Percentiles rank a stretch among this genome's conserved stretches.
Conservation (phyloP, 1,139 yeast genomes). For the Pichia sp. region DNA sequence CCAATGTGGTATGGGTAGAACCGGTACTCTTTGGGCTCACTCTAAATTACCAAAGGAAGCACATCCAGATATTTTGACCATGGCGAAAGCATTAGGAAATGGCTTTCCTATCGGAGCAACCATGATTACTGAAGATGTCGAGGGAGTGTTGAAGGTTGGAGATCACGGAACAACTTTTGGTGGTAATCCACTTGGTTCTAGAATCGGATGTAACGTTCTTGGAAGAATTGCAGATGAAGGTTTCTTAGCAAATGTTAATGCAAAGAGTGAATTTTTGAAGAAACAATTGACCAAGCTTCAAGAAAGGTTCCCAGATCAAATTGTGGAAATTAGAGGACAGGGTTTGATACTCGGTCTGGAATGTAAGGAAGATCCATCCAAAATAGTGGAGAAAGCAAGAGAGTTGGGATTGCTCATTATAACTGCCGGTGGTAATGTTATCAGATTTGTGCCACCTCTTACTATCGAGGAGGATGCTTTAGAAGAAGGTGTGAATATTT, state of each 20-base stretch:
- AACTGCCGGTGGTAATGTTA: constrained; percentile 86
- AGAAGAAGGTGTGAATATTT: constrained; percentile 60
- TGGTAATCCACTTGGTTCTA: constrained; percentile 89
- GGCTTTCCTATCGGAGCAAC: constrained; percentile 99
- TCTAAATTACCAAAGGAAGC: constrained; percentile 62
- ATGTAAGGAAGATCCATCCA: constrained; percentile 59
- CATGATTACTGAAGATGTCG: constrained; percentile 74
- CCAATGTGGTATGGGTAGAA: constrained; percentile 93
- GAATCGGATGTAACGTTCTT: constrained; percentile 72
- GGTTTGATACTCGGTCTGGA: constrained; percentile 85
- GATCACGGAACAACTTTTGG: constrained; percentile 99
- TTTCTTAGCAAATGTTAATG: constrained; percentile 52
- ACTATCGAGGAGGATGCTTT: constrained; percentile 68
- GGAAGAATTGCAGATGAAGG: constrained; percentile 53
- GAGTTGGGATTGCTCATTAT: constrained; percentile 76
- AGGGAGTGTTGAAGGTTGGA: constrained; percentile 67
- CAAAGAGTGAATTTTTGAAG: constrained; percentile 49
- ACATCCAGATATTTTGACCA: constrained; percentile 88
- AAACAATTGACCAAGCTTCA: constrained; percentile 46
- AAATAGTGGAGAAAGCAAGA: constrained; percentile 60
- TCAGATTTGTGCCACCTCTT: constrained; percentile 88
- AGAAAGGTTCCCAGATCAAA: constrained; percentile 48
- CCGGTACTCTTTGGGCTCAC: constrained; percentile 95
- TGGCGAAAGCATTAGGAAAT: constrained; percentile 95
- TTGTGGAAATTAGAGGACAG: constrained; percentile 71